A percentile compares a stretch with the other conserved stretches of the same genome.
These are phyloP conservation scores for Rhizophagus clarus DNA, from an alignment of 192 early-diverging fungal genomes.

Conservation along the genomic window DNA sequence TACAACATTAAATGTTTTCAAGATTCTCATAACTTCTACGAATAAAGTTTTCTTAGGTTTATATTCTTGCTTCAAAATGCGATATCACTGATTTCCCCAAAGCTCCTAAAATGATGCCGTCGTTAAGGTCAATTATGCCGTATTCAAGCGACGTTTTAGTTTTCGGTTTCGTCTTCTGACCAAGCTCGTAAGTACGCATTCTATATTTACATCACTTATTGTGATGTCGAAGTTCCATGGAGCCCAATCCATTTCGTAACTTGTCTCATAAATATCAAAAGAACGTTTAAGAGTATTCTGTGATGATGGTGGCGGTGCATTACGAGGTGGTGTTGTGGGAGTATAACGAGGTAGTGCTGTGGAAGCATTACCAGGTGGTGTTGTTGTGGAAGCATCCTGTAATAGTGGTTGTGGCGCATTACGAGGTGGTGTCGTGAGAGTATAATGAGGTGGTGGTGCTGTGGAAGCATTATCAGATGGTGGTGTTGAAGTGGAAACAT, in stretches of 20 bases:
- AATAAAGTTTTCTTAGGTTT: conserved; percentile 24
- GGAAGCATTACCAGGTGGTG: not conserved
- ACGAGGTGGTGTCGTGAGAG: not conserved
- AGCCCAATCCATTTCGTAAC: conserved; percentile 31
- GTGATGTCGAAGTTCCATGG: conserved; percentile 15
- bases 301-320: not conserved
- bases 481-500: not conserved
- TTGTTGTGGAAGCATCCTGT: not conserved
- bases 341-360: conserved; percentile 5
- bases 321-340: not conserved
- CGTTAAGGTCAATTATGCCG: conserved; percentile 28
- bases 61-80: conserved; percentile 28
- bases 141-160: conserved; percentile 25
- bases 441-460: not conserved
- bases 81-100: conserved; percentile 11
- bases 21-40: not conserved
- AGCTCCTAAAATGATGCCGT: conserved; percentile 19
- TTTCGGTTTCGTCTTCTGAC: conserved; percentile 19
- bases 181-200: conserved; percentile 15
- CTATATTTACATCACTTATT: conserved; percentile 27
- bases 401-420: not conserved
- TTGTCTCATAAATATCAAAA: conserved; percentile 1
- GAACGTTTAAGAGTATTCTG: conserved; percentile 23
- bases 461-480: not conserved
- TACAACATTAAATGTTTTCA: conserved; percentile 31